A percentile compares a stretch with the other conserved stretches of the same genome.
phyloP scores from a whole-genome alignment of 1,284 basidiomycete genomes.

The Vanrija humicola region DNA sequence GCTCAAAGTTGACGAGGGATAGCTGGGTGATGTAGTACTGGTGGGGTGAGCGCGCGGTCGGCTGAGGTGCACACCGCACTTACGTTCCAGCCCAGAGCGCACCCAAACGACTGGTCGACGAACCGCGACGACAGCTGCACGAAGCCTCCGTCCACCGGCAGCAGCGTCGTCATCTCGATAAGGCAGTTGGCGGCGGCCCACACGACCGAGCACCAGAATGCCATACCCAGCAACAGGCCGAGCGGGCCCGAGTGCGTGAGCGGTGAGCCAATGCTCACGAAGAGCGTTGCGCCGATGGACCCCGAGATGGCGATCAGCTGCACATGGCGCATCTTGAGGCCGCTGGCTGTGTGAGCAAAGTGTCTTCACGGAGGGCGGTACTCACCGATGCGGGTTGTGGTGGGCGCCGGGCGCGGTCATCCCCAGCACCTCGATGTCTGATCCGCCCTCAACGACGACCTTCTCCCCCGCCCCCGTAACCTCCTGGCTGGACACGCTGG shows the following conservation, averaged over 20 bases:
- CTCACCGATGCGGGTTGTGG: background rate
- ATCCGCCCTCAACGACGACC: too few relatives aligned
- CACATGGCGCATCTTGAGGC: constrained; percentile 26
- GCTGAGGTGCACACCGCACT: background rate
- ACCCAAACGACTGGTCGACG: constrained; percentile 19
- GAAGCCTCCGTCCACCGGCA: constrained; percentile 23
- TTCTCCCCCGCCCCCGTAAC: too few relatives aligned
- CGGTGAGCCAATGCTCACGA: constrained; percentile 24
- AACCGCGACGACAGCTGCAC: constrained; percentile 23
- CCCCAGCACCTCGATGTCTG: too few relatives aligned
- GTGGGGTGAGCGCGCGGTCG: background rate
- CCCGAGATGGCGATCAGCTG: constrained; percentile 29
- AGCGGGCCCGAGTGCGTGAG: constrained; percentile 26
- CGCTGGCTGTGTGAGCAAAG: background rate
- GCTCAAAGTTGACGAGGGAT: constrained; percentile 16
- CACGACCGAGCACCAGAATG: constrained; percentile 20
- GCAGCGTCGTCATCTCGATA: constrained; percentile 24
- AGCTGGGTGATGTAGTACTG: background rate
- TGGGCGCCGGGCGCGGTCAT: too few relatives aligned
- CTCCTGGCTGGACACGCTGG: too few relatives aligned
- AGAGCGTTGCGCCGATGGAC: constrained; percentile 22
- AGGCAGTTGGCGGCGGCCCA: constrained; percentile 23
- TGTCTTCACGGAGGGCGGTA: background rate
- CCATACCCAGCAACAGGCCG: constrained; percentile 23
- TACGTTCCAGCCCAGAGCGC: constrained; percentile 23